Conservation (phyloP, 352 stramenopile species). For the Phytopythium helicoides region DNA sequence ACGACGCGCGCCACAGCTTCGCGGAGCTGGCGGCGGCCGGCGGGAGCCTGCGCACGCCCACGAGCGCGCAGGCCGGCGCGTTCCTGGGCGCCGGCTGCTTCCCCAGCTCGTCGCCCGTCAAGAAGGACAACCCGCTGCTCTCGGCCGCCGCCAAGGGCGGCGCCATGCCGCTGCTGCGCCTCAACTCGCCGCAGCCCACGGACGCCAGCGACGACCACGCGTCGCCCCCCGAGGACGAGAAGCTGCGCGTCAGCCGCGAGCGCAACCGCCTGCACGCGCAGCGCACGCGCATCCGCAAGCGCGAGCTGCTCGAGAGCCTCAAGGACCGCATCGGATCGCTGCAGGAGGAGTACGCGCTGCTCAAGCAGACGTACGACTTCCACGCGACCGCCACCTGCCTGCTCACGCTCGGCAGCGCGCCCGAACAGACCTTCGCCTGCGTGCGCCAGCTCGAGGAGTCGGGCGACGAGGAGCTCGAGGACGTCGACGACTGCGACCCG, state of each 20-base stretch:
- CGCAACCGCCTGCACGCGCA: constrained; percentile 76
- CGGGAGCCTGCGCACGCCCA: constrained; percentile 49
- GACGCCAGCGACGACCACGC: constrained; percentile 13
- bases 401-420: constrained; percentile 40
- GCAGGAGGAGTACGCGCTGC: constrained; percentile 52
- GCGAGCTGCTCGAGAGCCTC: constrained; percentile 69
- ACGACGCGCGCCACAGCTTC: constrained; percentile 13
- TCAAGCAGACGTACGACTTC: constrained; percentile 79
- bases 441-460: constrained; percentile 55
- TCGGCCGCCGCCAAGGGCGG: constrained; percentile 6
- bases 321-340: constrained; percentile 67
- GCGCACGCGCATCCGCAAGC: constrained; percentile 72
- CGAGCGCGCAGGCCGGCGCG: constrained; percentile 35
- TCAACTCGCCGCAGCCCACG: constrained; percentile 36
- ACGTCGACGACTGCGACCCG: constrained; percentile 25
- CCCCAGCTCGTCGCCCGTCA: constrained; percentile 57
- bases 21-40: constrained; percentile 8
- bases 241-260: constrained; percentile 68
- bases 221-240: constrained; percentile 44
- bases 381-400: constrained; percentile 69
- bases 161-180: constrained; percentile 32
- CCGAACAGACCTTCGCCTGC: constrained; percentile 29
- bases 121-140: constrained; percentile 37
- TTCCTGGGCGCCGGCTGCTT: constrained; percentile 27
- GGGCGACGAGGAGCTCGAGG: constrained; percentile 33